A percentile compares a stretch with the other conserved stretches of the same genome.
phyloP scores from a whole-genome alignment of 164 flowering plant genomes.

The Berberis vulgaris region DNA sequence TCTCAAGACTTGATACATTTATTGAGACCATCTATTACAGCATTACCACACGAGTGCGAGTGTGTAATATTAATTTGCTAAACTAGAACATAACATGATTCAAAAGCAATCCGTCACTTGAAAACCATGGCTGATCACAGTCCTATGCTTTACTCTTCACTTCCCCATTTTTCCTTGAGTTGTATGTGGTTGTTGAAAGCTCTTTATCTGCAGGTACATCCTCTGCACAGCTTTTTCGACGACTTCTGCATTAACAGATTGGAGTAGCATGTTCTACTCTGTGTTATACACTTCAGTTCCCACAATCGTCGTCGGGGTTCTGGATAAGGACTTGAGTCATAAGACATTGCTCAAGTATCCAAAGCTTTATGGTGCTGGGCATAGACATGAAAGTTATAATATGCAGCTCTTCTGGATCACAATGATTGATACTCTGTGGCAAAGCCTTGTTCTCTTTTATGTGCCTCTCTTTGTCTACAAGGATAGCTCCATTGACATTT shows the following conservation, averaged over 20 bases:
- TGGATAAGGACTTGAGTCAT: slow-evolving; percentile 81
- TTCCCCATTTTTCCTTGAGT: neutral
- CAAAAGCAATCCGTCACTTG: no score
- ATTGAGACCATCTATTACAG: no score
- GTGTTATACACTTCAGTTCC: slow-evolving; percentile 84
- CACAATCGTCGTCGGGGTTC: slow-evolving; percentile 76
- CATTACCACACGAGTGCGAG: no score
- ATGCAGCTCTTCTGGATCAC: slow-evolving; percentile 75
- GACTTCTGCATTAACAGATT: slow-evolving; percentile 72
- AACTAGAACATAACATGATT: no score
- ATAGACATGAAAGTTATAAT: slow-evolving; percentile 83
- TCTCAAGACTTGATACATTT: no score
- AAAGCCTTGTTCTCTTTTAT: slow-evolving; percentile 81
- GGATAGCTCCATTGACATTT: slow-evolving; percentile 68
- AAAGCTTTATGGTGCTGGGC: slow-evolving; percentile 75
- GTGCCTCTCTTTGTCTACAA: slow-evolving; percentile 47
- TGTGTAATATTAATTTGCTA: no score
- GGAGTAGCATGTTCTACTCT: slow-evolving; percentile 89
- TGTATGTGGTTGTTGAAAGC: neutral
- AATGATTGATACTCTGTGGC: slow-evolving; percentile 93
- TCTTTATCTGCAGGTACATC: slow-evolving; percentile 52
- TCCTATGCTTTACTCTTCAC: no score
- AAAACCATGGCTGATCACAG: no score
- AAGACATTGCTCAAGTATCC: slow-evolving; percentile 66
- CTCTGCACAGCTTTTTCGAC: slow-evolving; percentile 75